These are phyloP conservation scores for Dipteronia dyeriana DNA, from an alignment of 345 rosid genomes.

Conservation along the genomic window DNA sequence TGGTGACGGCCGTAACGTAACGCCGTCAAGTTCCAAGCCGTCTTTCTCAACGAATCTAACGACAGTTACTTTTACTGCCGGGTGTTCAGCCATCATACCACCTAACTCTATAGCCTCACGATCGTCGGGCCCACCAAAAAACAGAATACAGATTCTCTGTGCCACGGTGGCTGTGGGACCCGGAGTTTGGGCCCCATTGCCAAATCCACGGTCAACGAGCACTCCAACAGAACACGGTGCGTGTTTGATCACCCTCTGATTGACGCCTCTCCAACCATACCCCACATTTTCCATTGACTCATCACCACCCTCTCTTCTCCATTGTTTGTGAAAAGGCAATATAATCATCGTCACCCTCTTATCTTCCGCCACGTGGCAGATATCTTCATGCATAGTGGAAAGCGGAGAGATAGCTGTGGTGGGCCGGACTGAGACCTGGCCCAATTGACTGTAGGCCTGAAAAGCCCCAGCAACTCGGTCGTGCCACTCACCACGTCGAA, in stretches of 20 bases:
- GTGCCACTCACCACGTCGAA: constrained; percentile 53
- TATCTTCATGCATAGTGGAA: constrained; percentile 75
- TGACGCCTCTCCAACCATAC: constrained; percentile 78
- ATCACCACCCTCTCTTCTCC: constrained; percentile 51
- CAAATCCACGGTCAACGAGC: constrained; percentile 83
- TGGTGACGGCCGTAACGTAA: constrained; percentile 40
- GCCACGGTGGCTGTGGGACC: constrained; percentile 21
- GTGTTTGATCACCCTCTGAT: constrained; percentile 63
- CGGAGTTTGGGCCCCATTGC: constrained; percentile 34
- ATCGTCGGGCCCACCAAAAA: constrained; percentile 85
- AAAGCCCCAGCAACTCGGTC: constrained; percentile 60
- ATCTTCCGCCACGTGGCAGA: constrained; percentile 74
- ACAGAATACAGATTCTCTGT: constrained; percentile 58
- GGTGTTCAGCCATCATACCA: constrained; percentile 78
- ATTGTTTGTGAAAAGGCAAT: constrained; percentile 72
- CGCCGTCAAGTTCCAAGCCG: constrained; percentile 29
- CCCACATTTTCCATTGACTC: constrained; percentile 58
- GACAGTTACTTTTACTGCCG: constrained; percentile 54
- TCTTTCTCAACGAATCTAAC: constrained; percentile 48
- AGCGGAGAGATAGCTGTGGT: constrained; percentile 61
- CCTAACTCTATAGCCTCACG: constrained; percentile 75
- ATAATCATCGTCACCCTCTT: constrained; percentile 64
- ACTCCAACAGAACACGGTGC: constrained; percentile 80
- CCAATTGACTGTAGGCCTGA: constrained; percentile 70
- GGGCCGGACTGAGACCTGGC: constrained; percentile 63